Evolutionary conservation across 371 early-diverging fungal species (phyloP).

Genomic region (Mortierella polycephala): DNA sequence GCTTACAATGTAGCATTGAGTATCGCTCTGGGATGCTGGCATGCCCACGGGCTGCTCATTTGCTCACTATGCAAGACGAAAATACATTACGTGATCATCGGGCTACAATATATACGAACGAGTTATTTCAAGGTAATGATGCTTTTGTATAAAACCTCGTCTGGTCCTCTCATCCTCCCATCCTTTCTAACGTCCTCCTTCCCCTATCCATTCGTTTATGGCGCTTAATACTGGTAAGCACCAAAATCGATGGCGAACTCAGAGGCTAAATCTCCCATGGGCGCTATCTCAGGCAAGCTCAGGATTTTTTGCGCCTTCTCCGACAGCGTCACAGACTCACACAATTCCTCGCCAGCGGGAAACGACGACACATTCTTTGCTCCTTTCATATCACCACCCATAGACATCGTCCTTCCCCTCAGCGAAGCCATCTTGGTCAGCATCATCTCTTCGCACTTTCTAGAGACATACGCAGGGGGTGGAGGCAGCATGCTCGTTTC

Average conservation of each 20-base stretch:
- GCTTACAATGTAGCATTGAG: too few relatives aligned
- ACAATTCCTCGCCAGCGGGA: neutral
- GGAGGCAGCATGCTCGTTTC: slow-evolving; percentile 7
- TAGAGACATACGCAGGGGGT: slow-evolving; percentile 28
- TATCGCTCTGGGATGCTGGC: too few relatives aligned
- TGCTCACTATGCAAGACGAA: too few relatives aligned
- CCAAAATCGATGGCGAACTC: slow-evolving; percentile 34
- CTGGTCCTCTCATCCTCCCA: neutral
- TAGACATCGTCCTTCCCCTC: neutral
- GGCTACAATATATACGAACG: too few relatives aligned
- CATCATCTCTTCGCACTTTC: slow-evolving; percentile 6
- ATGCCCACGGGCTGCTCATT: too few relatives aligned
- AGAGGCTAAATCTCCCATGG: slow-evolving; percentile 29
- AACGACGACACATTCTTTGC: neutral
- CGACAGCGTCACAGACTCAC: slow-evolving; percentile 2
- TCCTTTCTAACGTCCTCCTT: too few relatives aligned
- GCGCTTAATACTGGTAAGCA: slow-evolving; percentile 1
- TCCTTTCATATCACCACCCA: neutral
- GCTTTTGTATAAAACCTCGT: too few relatives aligned
- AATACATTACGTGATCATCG: too few relatives aligned
- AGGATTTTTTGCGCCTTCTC: slow-evolving; percentile 1
- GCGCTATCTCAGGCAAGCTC: slow-evolving; percentile 27
- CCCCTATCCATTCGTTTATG: too few relatives aligned
- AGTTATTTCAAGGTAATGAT: too few relatives aligned
- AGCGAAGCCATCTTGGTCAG: neutral